Base-by-base conservation (phyloP, 257 asterid species). In the Solanum etuberosum region DNA sequence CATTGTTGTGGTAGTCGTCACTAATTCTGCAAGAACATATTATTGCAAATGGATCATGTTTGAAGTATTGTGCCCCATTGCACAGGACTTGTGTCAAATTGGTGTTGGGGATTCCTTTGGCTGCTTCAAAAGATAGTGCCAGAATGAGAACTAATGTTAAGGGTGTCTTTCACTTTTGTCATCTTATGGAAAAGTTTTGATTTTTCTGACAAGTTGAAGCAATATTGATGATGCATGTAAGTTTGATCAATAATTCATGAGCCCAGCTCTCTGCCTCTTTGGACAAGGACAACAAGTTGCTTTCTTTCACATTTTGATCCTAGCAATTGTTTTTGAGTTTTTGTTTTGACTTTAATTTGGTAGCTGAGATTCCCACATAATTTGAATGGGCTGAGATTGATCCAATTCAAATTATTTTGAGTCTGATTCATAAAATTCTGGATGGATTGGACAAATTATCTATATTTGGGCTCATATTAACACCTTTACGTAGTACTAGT, bases 41-140 rank as follows among this genome's bases (percentile, higher is more conserved):
- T 70, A 76, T 83, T 0, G 91, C 78, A 68, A 95, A 95, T 11
- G 98, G 96, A 83, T 94, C 96, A 86, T 91, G 94, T 40, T 87
- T 51, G 6, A 93, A 42, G 89, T 92, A 94, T 20, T 88, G 86
- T 27, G 88, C 92, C 84, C 38, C 10, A 48, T 93, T 95, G 92
- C 98, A 95, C 34, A 20, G 89, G 38, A 87, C 92, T 46, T 25
- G 18, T 67, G 83, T 78, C 7, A 90, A 90, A 65, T 84, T 59
- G 40, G 92, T 95, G 90, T 93, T 92, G 8, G 97, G 95, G 18
- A 40, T 77, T n/a, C 87, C 72, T 34, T 61, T 29, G 27, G 88
- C 88, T 43, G 9, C 10, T 25, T 67, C 42, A 88, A 65, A 86
- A 82, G 12, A 2, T 11, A 34, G 81, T 35, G 10, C 5, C 43